These are phyloP conservation scores for Corylus avellana DNA, from an alignment of 306 rosid genomes.

Conservation along the genomic window DNA sequence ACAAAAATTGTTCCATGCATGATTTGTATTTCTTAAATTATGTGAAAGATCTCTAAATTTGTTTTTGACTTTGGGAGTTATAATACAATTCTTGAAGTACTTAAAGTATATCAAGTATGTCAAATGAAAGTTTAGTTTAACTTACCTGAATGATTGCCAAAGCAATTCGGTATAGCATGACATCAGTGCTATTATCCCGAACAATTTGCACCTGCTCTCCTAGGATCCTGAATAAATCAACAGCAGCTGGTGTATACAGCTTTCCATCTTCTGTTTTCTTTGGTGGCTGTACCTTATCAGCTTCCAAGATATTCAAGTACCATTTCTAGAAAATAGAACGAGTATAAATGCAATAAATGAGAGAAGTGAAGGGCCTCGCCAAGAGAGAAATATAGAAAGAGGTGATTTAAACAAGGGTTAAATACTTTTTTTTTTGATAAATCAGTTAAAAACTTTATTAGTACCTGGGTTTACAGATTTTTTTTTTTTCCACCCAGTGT, in stretches of 20 bases:
- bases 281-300: constrained; percentile 94
- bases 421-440: no score
- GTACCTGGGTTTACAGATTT: no score
- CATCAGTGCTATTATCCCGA: constrained; percentile 94
- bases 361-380: constrained; percentile 8
- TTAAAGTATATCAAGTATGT: background rate
- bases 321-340: constrained; percentile 68
- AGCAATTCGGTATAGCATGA: constrained; percentile 93
- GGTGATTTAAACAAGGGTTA: background rate
- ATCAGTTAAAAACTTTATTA: no score
- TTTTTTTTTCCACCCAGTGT: no score
- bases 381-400: constrained; percentile 6
- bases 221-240: constrained; percentile 94
- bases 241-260: constrained; percentile 97
- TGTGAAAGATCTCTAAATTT: background rate
- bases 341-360: constrained; percentile 21
- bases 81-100: constrained; percentile 7
- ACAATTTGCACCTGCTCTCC: constrained; percentile 99
- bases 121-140: constrained; percentile 16
- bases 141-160: constrained; percentile 93
- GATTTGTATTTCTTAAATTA: background rate
- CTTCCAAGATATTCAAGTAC: constrained; percentile 97
- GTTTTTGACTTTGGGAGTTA: background rate
- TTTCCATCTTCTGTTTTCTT: constrained; percentile 97
- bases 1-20: background rate